Evolutionary conservation across 2,329 filamentous ascomycete genomes (phyloP).

Genomic region (Neonectria neomacrospora): DNA sequence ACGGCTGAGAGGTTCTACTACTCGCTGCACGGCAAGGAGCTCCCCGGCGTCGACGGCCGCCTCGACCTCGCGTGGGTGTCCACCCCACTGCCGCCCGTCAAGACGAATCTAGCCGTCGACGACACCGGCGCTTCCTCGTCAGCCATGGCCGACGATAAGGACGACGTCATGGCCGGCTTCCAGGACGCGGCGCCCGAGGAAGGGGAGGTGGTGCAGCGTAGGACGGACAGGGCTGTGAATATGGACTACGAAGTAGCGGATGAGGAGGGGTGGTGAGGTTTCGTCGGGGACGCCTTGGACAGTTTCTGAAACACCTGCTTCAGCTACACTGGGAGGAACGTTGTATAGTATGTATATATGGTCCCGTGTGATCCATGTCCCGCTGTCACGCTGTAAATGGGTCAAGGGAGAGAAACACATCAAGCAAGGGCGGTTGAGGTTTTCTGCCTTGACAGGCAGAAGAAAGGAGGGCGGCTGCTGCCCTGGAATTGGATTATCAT

Average conservation of each 20-base stretch:
- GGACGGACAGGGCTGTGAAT: constrained; percentile 50
- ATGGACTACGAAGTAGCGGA: constrained; percentile 67
- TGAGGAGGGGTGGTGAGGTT: constrained; percentile 58
- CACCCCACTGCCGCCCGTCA: constrained; percentile 41
- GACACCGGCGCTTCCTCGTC: constrained; percentile 22
- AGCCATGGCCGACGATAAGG: constrained; percentile 26
- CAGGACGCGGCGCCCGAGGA: constrained; percentile 25
- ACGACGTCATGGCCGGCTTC: constrained; percentile 44
- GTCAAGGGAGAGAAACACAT: neutral
- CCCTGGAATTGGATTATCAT: constrained; percentile 20
- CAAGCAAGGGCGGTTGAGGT: constrained; percentile 13
- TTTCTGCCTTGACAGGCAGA: constrained; percentile 22
- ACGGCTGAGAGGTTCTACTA: constrained; percentile 78
- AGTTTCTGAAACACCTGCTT: neutral
- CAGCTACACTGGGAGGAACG: constrained; percentile 13
- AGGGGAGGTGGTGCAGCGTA: constrained; percentile 36
- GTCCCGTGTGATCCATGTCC: neutral
- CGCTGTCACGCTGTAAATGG: neutral
- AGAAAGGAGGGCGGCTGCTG: constrained; percentile 15
- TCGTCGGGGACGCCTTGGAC: neutral
- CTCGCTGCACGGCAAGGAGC: constrained; percentile 63
- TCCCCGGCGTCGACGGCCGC: constrained; percentile 70
- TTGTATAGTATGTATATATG: neutral
- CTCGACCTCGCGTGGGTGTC: constrained; percentile 74
- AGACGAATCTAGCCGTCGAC: constrained; percentile 24